Evolutionary conservation across 768 basidiomycete genomes (phyloP), one percentile per base, ranked within the genome.

Genomic region (Termitomyces sp.): DNA sequence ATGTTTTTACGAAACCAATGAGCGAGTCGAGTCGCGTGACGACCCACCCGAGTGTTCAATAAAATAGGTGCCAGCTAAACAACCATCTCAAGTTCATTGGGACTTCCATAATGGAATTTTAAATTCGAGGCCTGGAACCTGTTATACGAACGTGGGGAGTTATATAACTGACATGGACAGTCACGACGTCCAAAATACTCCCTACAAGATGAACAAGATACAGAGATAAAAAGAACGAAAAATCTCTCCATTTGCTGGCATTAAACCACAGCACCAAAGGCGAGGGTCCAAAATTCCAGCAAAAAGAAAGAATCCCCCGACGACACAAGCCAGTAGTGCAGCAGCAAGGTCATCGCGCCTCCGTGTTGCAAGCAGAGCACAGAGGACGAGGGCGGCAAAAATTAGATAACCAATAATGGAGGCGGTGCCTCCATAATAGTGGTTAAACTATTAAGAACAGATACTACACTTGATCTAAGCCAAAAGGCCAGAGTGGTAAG

Each of bases 391-490:
- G 76, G 77, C 73, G 72, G 70, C 77, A 80, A 80, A 80, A 80
- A 80, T 80, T 73, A 78, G 75, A 79, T 79, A 79, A 79, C 78
- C 78, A 78, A 62, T 50, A 78, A 78, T 79, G 74, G 74, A 73
- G 74, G 74, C 77, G 72, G 75, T 79, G 78, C 74, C 76, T 71
- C 73, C 76, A 79, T 79, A 79, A 80, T 80, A 80, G 78, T 78
- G 78, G 77, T 84, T 84, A 84, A 84, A 84, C 83, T 84, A 83
- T 84, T 84, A 88, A 90, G 88, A 90, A 90, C 89, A 92, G 88
- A 90, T 91, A 90, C 89, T 90, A 91, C 89, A 91, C 88, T 90
- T 90, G 88, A 90, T 91, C 89, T 89, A 90, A 90, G 89, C 88
- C 88, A 90, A 89, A 87, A 89, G 88, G 86, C 87, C 87, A 88